Conservation (phyloP, 1,139 yeast species). For the Entelexis paramagnoliae region DNA sequence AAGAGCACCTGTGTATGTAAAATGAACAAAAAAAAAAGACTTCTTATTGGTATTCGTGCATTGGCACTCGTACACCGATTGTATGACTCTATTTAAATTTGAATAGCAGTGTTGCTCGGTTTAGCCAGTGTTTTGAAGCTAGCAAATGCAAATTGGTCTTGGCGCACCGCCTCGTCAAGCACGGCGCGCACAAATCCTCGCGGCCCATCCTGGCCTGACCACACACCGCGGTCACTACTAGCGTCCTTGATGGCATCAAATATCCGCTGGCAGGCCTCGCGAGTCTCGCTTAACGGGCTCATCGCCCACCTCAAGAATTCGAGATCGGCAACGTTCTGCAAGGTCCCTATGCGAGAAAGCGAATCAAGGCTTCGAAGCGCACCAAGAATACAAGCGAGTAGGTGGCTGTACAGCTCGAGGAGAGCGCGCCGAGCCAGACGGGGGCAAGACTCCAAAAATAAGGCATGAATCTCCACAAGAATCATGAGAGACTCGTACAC, state of each 20-base stretch:
- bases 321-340: slow-evolving; percentile 36
- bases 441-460: slow-evolving; percentile 41
- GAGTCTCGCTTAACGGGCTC: slow-evolving; percentile 29
- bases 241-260: slow-evolving; percentile 23
- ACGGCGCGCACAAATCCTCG: slow-evolving; percentile 15
- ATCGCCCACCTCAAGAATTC: slow-evolving; percentile 33
- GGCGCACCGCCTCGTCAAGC: slow-evolving; percentile 18
- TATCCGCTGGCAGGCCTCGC: slow-evolving; percentile 27
- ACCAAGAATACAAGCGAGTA: slow-evolving; percentile 38
- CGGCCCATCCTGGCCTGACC: slow-evolving; percentile 19
- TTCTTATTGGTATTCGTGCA: too few relatives aligned
- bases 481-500: slow-evolving; percentile 44
- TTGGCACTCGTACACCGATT: too few relatives aligned
- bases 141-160: slow-evolving; percentile 21
- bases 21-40: too few relatives aligned
- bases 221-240: slow-evolving; percentile 15
- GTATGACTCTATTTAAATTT: background rate
- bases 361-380: slow-evolving; percentile 36
- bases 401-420: slow-evolving; percentile 39
- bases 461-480: slow-evolving; percentile 45
- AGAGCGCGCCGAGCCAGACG: slow-evolving; percentile 39
- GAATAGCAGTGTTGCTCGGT: background rate
- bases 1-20: too few relatives aligned
- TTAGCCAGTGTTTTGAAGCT: slow-evolving; percentile 18
- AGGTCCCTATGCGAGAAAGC: slow-evolving; percentile 33